Conservation (phyloP, 495 filamentous ascomycete species). For the Penicillium taxi region DNA sequence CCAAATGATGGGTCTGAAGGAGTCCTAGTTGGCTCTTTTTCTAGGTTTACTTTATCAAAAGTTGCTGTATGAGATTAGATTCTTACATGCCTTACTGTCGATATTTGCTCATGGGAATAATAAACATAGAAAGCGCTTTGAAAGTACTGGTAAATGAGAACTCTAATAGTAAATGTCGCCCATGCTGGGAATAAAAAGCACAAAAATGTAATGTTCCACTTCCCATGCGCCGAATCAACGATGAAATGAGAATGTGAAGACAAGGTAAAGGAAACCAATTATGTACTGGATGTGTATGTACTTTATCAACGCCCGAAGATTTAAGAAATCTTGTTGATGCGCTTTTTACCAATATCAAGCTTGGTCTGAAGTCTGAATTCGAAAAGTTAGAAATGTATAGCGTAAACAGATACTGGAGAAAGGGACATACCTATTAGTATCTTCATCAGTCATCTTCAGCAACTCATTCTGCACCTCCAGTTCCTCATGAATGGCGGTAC, state of each 20-base stretch:
- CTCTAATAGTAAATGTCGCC: slow-evolving; percentile 3
- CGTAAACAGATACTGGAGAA: neutral
- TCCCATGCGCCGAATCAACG: slow-evolving; percentile 6
- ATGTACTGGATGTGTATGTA: neutral
- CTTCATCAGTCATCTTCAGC: slow-evolving; percentile 66
- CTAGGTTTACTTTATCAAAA: no score
- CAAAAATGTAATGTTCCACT: neutral
- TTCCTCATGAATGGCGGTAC: slow-evolving; percentile 75
- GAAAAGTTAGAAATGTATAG: slow-evolving; percentile 15
- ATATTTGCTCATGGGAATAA: no score
- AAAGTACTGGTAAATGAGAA: neutral
- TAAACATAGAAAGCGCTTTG: no score
- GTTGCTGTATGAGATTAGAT: no score
- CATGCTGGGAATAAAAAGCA: slow-evolving; percentile 11
- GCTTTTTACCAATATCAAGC: slow-evolving; percentile 72
- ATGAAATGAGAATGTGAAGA: slow-evolving; percentile 2
- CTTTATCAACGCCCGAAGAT: neutral
- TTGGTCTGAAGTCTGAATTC: slow-evolving; percentile 58
- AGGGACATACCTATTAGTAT: slow-evolving; percentile 52
- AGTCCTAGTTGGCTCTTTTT: no score
- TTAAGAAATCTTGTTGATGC: slow-evolving; percentile 67
- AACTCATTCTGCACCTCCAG: slow-evolving; percentile 76
- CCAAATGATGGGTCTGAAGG: slow-evolving; percentile 12
- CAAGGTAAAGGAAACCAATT: no score
- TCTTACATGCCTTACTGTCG: no score